Evolutionary conservation across 495 filamentous ascomycete species (phyloP).

Genomic region (Platismatia glauca): DNA sequence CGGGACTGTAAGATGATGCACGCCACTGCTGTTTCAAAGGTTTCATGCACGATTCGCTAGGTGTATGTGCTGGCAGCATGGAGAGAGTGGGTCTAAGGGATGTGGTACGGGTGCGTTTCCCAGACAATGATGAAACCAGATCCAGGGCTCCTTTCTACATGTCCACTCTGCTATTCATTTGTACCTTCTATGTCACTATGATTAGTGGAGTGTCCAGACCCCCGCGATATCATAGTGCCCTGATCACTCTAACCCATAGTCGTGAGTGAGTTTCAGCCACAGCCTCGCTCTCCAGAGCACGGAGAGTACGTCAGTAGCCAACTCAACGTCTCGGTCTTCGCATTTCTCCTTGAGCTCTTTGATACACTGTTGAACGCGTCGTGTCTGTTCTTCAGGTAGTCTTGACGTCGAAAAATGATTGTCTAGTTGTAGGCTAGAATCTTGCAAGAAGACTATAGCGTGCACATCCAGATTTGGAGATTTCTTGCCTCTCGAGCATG

Average conservation of each 20-base stretch:
- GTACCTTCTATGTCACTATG: not conserved
- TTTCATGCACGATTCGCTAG: not conserved
- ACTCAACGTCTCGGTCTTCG: slow-evolving; percentile 16
- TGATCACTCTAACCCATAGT: not conserved
- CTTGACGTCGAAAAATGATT: slow-evolving; percentile 3
- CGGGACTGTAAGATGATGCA: not conserved
- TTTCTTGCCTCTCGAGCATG: not conserved
- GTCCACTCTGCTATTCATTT: not conserved
- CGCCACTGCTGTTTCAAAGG: not conserved
- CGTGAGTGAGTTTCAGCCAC: slow-evolving; percentile 11
- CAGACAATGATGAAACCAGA: not conserved
- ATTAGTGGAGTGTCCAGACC: not conserved
- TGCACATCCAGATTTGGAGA: not conserved
- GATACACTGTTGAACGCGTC: slow-evolving; percentile 3
- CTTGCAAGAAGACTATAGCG: not conserved
- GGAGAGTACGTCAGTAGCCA: slow-evolving; percentile 6
- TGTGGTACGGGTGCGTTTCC: not conserved
- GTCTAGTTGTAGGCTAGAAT: not conserved
- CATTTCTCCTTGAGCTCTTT: not conserved
- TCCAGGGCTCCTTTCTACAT: not conserved
- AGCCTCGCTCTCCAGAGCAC: slow-evolving; percentile 17
- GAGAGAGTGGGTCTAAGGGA: not conserved
- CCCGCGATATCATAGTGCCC: not conserved
- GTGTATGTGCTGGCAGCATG: not conserved
- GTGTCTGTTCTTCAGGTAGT: not conserved